Evolutionary conservation across 192 early-diverging fungal genomes (phyloP).

Genomic region (Entomortierella chlamydospora): DNA sequence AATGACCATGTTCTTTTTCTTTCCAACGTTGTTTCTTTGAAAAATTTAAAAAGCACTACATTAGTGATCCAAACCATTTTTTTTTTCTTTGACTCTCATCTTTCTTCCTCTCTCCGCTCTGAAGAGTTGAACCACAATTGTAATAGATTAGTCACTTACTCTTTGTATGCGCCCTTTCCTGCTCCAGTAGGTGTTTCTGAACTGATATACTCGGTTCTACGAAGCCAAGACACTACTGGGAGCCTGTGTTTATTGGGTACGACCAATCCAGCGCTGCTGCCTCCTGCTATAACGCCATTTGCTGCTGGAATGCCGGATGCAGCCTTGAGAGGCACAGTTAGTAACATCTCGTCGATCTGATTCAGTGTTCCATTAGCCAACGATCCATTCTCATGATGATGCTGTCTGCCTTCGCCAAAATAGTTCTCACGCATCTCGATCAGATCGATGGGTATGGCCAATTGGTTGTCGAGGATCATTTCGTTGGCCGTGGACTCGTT

Average conservation of each 20-base stretch:
- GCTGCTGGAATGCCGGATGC: not conserved
- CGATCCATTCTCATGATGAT: slow-evolving; percentile 35
- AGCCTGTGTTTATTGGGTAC: slow-evolving; percentile 29
- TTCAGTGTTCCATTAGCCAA: slow-evolving; percentile 2
- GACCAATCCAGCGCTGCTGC: slow-evolving; percentile 19
- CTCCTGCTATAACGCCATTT: not conserved
- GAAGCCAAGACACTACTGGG: slow-evolving; percentile 62
- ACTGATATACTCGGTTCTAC: slow-evolving; percentile 67
- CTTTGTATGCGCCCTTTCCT: slow-evolving; percentile 40
- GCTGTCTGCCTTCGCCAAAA: slow-evolving; percentile 55
- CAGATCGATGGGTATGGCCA: slow-evolving; percentile 59
- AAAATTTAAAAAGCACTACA: no score
- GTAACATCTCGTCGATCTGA: slow-evolving; percentile 15
- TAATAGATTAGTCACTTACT: slow-evolving; percentile 25
- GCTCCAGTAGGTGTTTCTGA: slow-evolving; percentile 56
- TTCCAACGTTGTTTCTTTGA: no score
- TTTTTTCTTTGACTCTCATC: no score
- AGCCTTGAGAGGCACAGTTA: slow-evolving; percentile 18
- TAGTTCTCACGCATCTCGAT: slow-evolving; percentile 57
- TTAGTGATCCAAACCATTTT: no score
- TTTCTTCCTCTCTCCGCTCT: no score
- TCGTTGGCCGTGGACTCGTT: slow-evolving; percentile 58
- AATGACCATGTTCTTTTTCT: slow-evolving; percentile 27
- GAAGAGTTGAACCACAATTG: no score
- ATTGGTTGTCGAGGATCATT: slow-evolving; percentile 57